phyloP scores from a whole-genome alignment of 768 basidiomycete genomes.

The Russula earlei region DNA sequence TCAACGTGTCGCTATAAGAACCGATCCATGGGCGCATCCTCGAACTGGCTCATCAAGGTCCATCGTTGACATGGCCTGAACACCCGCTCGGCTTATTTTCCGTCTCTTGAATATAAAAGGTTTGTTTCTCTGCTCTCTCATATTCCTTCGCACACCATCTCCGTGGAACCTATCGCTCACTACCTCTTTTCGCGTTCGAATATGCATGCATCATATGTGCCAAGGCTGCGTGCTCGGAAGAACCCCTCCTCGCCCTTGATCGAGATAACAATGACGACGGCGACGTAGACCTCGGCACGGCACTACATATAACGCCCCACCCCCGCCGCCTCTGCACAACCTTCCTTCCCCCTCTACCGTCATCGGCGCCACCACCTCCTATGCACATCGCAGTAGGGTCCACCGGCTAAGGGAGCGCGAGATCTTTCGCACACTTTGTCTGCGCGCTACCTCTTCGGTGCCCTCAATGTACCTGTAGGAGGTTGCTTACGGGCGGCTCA shows the following conservation, averaged over 20 bases:
- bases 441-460: conserved; percentile 36
- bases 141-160: conserved; percentile 93
- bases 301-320: neutral
- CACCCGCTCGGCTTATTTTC: neutral
- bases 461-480: conserved; percentile 15
- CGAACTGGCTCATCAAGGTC: conserved; percentile 88
- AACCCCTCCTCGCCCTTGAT: conserved; percentile 23
- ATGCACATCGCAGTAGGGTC: conserved; percentile 26
- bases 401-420: conserved; percentile 30
- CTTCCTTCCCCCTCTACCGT: conserved; percentile 27
- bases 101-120: conserved; percentile 33
- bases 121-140: conserved; percentile 82
- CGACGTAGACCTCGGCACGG: conserved; percentile 62
- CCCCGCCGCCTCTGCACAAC: conserved; percentile 46
- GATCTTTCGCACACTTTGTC: conserved; percentile 50
- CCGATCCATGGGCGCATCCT: too few species aligned
- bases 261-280: conserved; percentile 27
- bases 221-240: conserved; percentile 5
- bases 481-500: conserved; percentile 20
- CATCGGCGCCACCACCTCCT: conserved; percentile 5
- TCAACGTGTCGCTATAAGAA: too few species aligned
- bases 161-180: conserved; percentile 85
- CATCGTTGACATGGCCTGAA: conserved; percentile 20
- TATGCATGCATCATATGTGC: conserved; percentile 10
- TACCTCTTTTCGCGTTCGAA: too few species aligned